Base-by-base conservation (phyloP, 2,329 filamentous ascomycete species). In the Botrytis byssoidea region DNA sequence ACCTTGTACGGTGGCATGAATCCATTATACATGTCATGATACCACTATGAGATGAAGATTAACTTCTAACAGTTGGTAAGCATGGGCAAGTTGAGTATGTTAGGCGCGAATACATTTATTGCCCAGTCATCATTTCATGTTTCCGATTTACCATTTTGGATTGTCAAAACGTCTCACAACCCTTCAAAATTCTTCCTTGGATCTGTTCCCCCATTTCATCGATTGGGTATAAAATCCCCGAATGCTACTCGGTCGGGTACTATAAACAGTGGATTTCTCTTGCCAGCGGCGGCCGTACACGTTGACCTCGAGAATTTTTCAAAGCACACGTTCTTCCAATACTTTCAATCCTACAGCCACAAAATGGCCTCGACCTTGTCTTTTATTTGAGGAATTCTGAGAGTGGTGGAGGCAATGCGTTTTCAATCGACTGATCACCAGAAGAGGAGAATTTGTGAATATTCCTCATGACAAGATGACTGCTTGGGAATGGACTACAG, bases 281-380 rank as follows among this genome's bases (percentile, higher is more conserved):
- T 69, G 66, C 66, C 66, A 69, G 66, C 66, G 66, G 37, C 66
- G 66, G 37, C 66, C 66, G 66, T 69, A 57, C 66, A 69, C 66
- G 66, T 69, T 57, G 66, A 69, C 66, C 66, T 69, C 48, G 10
- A 69, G 48, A 25, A 32, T 25, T 42, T 68, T 68, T 57, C 18
- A 57, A 42, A 42, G 35, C 66, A 68, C 35, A 42, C 66, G 35
- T 57, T 57, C 66, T 57, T 42, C 66, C 66, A 68, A 42, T 68
- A 40, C 35, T 68, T 68, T 42, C 18, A 29, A 42, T 22, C 42
- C 35, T 57, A 57, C 35, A 57, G 66, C 66, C 66, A 42, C 66
- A 32, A 42, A 25, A 42, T 25, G 35, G 66, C 32, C 66, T 42
- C 25, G 66, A 32, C 66, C 46, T 57, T 55, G 35, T 16, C 35